A percentile compares a stretch with the other conserved stretches of the same genome.
Evolutionary conservation across 179 eudicot species (phyloP).

Genomic region (Beta corolliflora): DNA sequence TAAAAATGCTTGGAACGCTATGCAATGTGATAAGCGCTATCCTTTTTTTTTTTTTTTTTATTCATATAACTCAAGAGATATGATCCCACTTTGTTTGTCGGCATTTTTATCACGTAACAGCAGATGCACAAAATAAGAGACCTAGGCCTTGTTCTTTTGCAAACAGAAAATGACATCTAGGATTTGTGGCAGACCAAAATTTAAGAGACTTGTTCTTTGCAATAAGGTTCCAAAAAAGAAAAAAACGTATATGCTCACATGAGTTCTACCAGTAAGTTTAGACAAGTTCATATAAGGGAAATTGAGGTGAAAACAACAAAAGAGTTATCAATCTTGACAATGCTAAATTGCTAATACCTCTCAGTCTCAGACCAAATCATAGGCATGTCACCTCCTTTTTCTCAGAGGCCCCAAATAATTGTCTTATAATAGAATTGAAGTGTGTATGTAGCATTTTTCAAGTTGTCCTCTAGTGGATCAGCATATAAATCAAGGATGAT

Average conservation of each 20-base stretch:
- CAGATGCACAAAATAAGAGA: too few relatives aligned
- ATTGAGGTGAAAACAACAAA: too few relatives aligned
- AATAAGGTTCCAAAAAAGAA: too few relatives aligned
- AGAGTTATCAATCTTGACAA: background rate
- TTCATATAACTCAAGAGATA: background rate
- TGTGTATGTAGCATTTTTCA: background rate
- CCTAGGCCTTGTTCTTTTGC: too few relatives aligned
- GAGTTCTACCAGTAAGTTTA: too few relatives aligned
- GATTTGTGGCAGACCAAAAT: background rate
- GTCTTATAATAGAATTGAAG: background rate
- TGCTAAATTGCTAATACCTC: background rate
- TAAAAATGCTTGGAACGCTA: background rate
- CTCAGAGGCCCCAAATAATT: background rate
- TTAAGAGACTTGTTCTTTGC: background rate
- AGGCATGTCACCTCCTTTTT: background rate
- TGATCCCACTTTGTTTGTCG: background rate
- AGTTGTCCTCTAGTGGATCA: background rate
- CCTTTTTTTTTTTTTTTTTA: background rate
- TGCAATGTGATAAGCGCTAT: background rate
- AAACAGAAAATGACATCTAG: background rate
- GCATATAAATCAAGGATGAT: background rate
- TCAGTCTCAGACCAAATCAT: background rate
- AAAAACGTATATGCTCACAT: too few relatives aligned
- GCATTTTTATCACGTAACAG: background rate
- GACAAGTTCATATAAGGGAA: too few relatives aligned